These are phyloP conservation scores for Syncephalastrum monosporum DNA, from an alignment of 371 early-diverging fungal species.

Conservation along the genomic window DNA sequence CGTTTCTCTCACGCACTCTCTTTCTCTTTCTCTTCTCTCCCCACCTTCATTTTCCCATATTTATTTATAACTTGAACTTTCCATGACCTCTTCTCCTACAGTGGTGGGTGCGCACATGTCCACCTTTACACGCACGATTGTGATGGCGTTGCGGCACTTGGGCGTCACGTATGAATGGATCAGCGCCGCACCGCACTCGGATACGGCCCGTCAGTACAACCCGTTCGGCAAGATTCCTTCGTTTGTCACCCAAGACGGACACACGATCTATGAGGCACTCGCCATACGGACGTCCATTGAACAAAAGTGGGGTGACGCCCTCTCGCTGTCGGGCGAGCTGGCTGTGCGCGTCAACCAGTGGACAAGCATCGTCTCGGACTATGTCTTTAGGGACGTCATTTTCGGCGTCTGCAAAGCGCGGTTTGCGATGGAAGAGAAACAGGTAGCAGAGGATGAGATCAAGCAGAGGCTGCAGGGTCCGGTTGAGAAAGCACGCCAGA, in stretches of 20 bases:
- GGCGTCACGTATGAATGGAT: constrained; percentile 20
- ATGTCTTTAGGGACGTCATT: constrained; percentile 30
- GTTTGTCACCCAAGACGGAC: constrained; percentile 16
- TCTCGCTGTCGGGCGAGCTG: not conserved
- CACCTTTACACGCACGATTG: constrained; percentile 36
- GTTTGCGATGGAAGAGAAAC: constrained; percentile 16
- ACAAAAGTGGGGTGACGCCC: too few species aligned
- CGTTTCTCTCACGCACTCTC: too few species aligned
- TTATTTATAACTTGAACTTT: too few species aligned
- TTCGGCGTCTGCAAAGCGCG: constrained; percentile 28
- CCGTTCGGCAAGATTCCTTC: constrained; percentile 42
- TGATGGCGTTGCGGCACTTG: constrained; percentile 30
- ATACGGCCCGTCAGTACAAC: constrained; percentile 30
- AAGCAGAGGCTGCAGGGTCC: constrained; percentile 5
- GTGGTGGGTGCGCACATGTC: constrained; percentile 34
- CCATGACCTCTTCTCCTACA: constrained; percentile 6
- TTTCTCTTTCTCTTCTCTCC: too few species aligned
- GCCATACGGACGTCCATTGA: constrained; percentile 36
- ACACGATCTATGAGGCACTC: constrained; percentile 23
- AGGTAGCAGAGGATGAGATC: constrained; percentile 22
- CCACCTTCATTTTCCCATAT: too few species aligned
- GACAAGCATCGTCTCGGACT: constrained; percentile 31
- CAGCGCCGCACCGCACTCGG: constrained; percentile 19
- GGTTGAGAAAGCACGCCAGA: constrained; percentile 11
- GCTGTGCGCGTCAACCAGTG: constrained; percentile 22